Conservation (phyloP, 2,329 filamentous ascomycete genomes). For the Endocalyx cinctus region DNA sequence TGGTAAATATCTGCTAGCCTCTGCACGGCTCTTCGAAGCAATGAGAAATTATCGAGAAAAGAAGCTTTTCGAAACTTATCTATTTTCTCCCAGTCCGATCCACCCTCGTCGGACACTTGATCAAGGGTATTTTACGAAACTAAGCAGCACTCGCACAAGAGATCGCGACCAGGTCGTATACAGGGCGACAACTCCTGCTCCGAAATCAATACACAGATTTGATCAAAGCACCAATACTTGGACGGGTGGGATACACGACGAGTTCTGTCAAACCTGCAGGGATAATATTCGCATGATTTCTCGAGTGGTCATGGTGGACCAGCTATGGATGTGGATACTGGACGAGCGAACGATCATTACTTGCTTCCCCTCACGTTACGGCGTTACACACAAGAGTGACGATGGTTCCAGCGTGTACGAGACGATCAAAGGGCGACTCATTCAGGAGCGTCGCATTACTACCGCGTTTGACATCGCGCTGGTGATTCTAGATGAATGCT, state of each 20-base stretch:
- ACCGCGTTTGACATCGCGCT: constrained; percentile 38
- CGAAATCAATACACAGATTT: background rate
- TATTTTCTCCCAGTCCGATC: constrained; percentile 12
- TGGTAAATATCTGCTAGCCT: constrained; percentile 7
- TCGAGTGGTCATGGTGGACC: constrained; percentile 37
- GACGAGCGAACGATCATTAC: constrained; percentile 34
- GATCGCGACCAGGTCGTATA: constrained; percentile 17
- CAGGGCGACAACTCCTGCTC: constrained; percentile 8
- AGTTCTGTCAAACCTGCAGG: constrained; percentile 4
- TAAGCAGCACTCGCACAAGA: constrained; percentile 19
- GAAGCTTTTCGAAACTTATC: constrained; percentile 7
- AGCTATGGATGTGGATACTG: constrained; percentile 40
- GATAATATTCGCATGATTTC: constrained; percentile 9
- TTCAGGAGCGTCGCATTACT: constrained; percentile 21
- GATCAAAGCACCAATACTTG: background rate
- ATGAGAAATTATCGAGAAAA: constrained; percentile 9
- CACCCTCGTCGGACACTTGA: constrained; percentile 26
- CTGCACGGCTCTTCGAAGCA: constrained; percentile 8
- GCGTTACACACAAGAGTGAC: constrained; percentile 34
- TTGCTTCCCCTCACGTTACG: constrained; percentile 38
- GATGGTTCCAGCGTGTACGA: constrained; percentile 37
- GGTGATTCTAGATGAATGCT: constrained; percentile 38
- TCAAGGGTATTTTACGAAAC: constrained; percentile 25
- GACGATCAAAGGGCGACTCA: constrained; percentile 29
- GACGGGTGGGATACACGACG: background rate